These are phyloP conservation scores for Aspergillus fijiensis DNA, from an alignment of 2,329 filamentous ascomycete genomes.

Conservation along the genomic window DNA sequence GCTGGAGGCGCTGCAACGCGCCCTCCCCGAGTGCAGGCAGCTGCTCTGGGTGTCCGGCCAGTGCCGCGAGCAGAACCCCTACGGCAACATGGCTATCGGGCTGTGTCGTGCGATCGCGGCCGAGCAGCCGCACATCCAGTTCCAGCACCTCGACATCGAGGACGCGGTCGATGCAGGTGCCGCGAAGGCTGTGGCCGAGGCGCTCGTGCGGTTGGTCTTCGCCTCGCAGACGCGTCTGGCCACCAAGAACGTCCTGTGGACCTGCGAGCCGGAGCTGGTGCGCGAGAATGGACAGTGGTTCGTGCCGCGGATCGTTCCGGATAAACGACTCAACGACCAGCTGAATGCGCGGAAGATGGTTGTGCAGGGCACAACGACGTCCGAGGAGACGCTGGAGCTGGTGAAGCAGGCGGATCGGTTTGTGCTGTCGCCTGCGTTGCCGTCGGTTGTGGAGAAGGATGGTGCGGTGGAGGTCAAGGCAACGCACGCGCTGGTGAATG, in stretches of 20 bases:
- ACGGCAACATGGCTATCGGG: slow-evolving; percentile 10
- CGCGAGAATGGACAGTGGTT: slow-evolving; percentile 19
- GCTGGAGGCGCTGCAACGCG: not conserved
- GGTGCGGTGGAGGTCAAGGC: not conserved
- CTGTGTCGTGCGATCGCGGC: slow-evolving; percentile 8
- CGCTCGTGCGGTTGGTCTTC: not conserved
- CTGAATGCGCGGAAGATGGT: slow-evolving; percentile 6
- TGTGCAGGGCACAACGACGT: not conserved
- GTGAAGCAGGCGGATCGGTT: too few relatives aligned
- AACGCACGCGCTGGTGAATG: not conserved
- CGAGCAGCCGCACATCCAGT: slow-evolving; percentile 9
- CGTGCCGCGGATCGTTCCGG: slow-evolving; percentile 18
- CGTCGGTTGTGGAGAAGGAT: not conserved
- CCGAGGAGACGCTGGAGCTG: not conserved
- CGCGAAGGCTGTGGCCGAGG: not conserved
- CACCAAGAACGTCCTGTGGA: slow-evolving; percentile 18
- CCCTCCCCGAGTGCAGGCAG: not conserved
- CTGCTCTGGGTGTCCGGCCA: slow-evolving; percentile 14
- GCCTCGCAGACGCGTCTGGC: not conserved
- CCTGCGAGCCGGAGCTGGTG: slow-evolving; percentile 25
- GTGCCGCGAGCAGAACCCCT: slow-evolving; percentile 6
- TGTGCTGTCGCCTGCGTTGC: not conserved
- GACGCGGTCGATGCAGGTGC: not conserved
- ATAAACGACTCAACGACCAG: slow-evolving; percentile 9
- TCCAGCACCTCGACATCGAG: slow-evolving; percentile 12